phyloP scores from a whole-genome alignment of 345 rosid species.

The Gynandropsis gynandra region DNA sequence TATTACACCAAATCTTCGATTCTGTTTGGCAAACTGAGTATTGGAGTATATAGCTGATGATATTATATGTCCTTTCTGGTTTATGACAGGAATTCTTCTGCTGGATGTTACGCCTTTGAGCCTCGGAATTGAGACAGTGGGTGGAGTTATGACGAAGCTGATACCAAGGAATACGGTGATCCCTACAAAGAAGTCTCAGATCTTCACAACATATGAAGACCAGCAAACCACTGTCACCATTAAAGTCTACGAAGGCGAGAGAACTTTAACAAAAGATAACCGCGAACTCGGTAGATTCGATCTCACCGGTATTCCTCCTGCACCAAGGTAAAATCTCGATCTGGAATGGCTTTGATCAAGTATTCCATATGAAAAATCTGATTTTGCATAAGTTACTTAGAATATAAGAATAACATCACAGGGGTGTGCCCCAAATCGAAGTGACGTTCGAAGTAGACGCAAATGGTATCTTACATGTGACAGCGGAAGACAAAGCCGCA shows the following conservation, averaged over 20 bases:
- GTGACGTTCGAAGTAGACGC: constrained; percentile 49
- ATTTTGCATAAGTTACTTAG: background rate
- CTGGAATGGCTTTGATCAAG: no score
- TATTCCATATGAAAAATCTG: no score
- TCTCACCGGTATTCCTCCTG: constrained; percentile 47
- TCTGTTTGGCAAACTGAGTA: no score
- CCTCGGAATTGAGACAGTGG: constrained; percentile 48
- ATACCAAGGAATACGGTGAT: constrained; percentile 49
- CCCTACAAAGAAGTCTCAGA: constrained; percentile 41
- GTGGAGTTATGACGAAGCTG: constrained; percentile 55
- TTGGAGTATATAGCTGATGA: no score
- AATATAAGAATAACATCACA: constrained; percentile 11
- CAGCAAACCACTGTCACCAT: constrained; percentile 43
- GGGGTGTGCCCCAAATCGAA: constrained; percentile 51
- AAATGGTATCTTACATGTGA: constrained; percentile 44
- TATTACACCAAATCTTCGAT: background rate
- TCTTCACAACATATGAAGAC: constrained; percentile 45
- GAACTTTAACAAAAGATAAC: constrained; percentile 45
- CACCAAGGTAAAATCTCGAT: constrained; percentile 35
- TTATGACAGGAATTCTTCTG: constrained; percentile 34
- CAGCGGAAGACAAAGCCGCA: constrained; percentile 48
- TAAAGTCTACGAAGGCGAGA: constrained; percentile 52
- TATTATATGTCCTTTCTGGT: no score
- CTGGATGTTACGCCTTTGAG: constrained; percentile 46
- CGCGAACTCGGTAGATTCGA: constrained; percentile 45